These are phyloP conservation scores for Penicillium sp. DNA, from an alignment of 2,329 filamentous ascomycete genomes.

Conservation along the genomic window DNA sequence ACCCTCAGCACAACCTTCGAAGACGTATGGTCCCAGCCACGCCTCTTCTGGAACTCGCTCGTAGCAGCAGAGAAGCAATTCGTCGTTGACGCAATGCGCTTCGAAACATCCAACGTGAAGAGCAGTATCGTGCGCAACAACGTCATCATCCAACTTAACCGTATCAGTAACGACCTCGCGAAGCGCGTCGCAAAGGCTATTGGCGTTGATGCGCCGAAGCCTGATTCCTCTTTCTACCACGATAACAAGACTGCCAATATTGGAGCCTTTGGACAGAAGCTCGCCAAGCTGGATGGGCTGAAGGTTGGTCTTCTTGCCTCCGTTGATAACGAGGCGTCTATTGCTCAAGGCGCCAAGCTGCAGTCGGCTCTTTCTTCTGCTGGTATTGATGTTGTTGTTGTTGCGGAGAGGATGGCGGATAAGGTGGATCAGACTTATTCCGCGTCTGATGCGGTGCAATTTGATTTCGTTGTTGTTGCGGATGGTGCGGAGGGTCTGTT, in stretches of 20 bases:
- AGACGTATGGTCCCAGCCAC: constrained; percentile 71
- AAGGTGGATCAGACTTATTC: constrained; percentile 66
- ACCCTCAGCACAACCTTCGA: constrained; percentile 62
- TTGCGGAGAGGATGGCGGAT: constrained; percentile 57
- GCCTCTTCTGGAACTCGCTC: constrained; percentile 73
- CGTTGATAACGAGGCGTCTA: constrained; percentile 42
- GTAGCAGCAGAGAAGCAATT: constrained; percentile 66
- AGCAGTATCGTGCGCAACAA: constrained; percentile 62
- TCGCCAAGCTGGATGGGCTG: constrained; percentile 62
- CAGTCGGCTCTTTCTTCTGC: constrained; percentile 39
- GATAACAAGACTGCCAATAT: constrained; percentile 63
- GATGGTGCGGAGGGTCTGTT: constrained; percentile 58
- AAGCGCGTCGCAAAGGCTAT: constrained; percentile 62
- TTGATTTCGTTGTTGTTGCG: constrained; percentile 55
- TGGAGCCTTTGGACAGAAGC: constrained; percentile 57
- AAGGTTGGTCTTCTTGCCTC: constrained; percentile 63
- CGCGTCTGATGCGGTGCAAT: constrained; percentile 55
- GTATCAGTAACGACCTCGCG: constrained; percentile 65
- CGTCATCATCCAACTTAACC: constrained; percentile 67
- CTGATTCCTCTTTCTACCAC: constrained; percentile 67
- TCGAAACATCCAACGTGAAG: constrained; percentile 63
- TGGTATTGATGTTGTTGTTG: constrained; percentile 58
- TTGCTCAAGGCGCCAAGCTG: constrained; percentile 53
- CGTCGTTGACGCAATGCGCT: constrained; percentile 69
- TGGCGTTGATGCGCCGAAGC: constrained; percentile 57